phyloP scores from a whole-genome alignment of 208 protist genomes.

The Leishmania tarentolae region DNA sequence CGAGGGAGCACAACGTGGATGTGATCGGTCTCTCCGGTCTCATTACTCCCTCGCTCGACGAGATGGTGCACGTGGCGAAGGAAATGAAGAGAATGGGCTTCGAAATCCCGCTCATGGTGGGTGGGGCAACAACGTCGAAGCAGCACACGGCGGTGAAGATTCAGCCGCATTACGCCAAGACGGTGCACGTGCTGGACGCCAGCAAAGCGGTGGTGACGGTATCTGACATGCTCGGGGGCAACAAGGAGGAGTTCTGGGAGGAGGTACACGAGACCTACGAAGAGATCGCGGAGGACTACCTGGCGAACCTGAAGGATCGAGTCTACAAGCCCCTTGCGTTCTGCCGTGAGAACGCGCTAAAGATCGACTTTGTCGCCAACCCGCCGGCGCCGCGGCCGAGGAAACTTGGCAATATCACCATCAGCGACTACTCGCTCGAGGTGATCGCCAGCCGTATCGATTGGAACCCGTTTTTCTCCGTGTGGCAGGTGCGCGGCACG shows the following conservation, averaged over 20 bases:
- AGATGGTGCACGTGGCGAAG: conserved; percentile 96
- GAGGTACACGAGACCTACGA: conserved; percentile 90
- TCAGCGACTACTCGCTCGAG: conserved; percentile 84
- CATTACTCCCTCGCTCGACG: conserved; percentile 97
- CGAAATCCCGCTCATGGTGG: conserved; percentile 93
- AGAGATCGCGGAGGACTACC: conserved; percentile 94
- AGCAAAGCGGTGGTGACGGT: conserved; percentile 92
- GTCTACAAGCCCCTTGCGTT: conserved; percentile 82
- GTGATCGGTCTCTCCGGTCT: conserved; percentile 96
- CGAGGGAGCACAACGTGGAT: conserved; percentile 84
- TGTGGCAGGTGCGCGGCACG: conserved; percentile 95
- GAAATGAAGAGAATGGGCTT: conserved; percentile 91
- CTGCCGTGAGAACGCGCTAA: conserved; percentile 51
- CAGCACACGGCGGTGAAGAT: conserved; percentile 98
- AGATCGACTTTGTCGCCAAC: conserved; percentile 72
- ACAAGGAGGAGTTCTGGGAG: conserved; percentile 75
- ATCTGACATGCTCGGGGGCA: conserved; percentile 60
- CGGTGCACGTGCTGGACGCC: conserved; percentile 96
- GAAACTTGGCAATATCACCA: conserved; percentile 71
- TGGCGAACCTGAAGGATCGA: conserved; percentile 89
- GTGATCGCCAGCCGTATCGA: conserved; percentile 93
- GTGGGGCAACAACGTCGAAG: conserved; percentile 96
- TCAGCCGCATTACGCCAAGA: conserved; percentile 83
- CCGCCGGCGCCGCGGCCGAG: conserved; percentile 58
- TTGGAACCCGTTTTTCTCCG: conserved; percentile 96